Base-by-base conservation (phyloP, 352 stramenopile genomes). In the Phytophthora cajani region DNA sequence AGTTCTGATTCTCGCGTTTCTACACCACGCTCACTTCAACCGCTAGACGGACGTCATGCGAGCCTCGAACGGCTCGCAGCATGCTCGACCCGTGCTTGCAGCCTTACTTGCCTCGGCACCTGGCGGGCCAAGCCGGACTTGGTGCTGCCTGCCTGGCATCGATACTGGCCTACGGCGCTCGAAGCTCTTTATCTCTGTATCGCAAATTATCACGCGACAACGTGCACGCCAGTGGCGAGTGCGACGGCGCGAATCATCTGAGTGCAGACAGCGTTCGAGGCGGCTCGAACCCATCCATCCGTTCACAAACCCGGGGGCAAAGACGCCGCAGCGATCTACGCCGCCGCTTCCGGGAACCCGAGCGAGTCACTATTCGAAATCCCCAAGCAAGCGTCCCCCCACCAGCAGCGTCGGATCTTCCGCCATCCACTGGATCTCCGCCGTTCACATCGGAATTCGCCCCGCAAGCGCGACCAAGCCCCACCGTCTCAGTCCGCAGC, bases 401-500 rank as follows among this genome's bases (percentile, higher is more conserved):
- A 7, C 27, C 23, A 40, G 33, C 36, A 42, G 36, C 27, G 27
- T 32, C 30, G 30, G 30, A 33, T 33, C 30, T 32, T 32, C 27
- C 27, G 27, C 21, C 49, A 14, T 23, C 49, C 49, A 55, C 25
- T 16, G 19, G 51, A 57, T 57, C 36, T 44, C 16, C 42, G 17
- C 30, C 30, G 30, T 16, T 62, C 55, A 62, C 57, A 63, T 63
- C 57, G 14, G 40, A 63, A 63, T 63, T 42, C 16, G 40, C 57
- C 21, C 36, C 23, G 8, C 57, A 8, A 19, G 57, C 57, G 25
- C 25, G 36, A 44, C 8, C 42, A 49, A 49, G 11, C 36, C 36
- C 36, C 36, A 49, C 17, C 42, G 14, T 21, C 42, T 49, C 42
- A 49, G 42, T 49, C 42, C 42, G 16, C 42, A 49, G 42, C 42